Percentiles rank a stretch among this genome's conserved stretches.
phyloP scores from a whole-genome alignment of 805 yeast species.

The Maudiozyma saulgeensis region DNA sequence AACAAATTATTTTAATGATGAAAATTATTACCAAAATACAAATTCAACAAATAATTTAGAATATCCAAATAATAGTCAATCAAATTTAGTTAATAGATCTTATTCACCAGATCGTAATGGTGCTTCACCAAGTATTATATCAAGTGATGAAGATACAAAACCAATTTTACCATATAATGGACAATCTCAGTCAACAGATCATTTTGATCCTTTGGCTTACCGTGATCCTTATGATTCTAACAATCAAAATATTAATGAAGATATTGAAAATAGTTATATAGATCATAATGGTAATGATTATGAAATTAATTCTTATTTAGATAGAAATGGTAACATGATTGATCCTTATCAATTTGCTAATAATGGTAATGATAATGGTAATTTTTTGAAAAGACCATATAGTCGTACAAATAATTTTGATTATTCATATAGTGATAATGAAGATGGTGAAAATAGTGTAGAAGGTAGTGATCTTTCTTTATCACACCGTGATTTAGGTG shows the following conservation, averaged over 20 bases:
- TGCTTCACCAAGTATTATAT: slow-evolving; percentile 5
- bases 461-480: slow-evolving; percentile 6
- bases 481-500: slow-evolving; percentile 21
- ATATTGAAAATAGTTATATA: slow-evolving; percentile 21
- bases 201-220: neutral
- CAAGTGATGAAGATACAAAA: slow-evolving; percentile 12
- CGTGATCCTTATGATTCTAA: slow-evolving; percentile 1
- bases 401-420: slow-evolving; percentile 5
- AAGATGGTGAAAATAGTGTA: slow-evolving; percentile 2
- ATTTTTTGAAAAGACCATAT: neutral
- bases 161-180: slow-evolving; percentile 15
- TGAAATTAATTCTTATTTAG: slow-evolving; percentile 27
- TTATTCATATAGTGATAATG: slow-evolving; percentile 2
- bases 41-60: slow-evolving; percentile 3
- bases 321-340: slow-evolving; percentile 28
- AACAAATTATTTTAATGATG: slow-evolving; percentile 16
- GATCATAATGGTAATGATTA: slow-evolving; percentile 31
- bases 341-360: slow-evolving; percentile 21
- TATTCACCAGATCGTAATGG: neutral
- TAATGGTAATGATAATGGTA: neutral
- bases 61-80: neutral
- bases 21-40: slow-evolving; percentile 16
- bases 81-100: neutral
- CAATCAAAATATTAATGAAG: slow-evolving; percentile 4
- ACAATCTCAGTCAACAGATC: neutral